These are phyloP conservation scores for Cladobotryum mycophilum DNA, from an alignment of 2,329 filamentous ascomycete genomes.

Conservation along the genomic window DNA sequence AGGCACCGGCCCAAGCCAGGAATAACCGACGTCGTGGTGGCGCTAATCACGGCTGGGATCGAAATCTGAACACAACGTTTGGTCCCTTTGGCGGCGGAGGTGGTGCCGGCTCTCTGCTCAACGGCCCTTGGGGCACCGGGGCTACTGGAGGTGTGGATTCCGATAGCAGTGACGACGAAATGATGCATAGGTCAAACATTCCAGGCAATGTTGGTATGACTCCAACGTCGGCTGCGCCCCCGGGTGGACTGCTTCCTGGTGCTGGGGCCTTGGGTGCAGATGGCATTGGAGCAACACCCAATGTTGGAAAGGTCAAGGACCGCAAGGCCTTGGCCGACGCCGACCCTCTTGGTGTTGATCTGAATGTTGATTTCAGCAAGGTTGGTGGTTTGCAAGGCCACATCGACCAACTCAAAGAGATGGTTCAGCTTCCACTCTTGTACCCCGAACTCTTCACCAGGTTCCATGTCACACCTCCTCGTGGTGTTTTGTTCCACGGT, in stretches of 20 bases:
- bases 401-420: constrained; percentile 96
- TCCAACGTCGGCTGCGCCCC: constrained; percentile 44
- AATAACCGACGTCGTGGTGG: constrained; percentile 58
- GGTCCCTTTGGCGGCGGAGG: constrained; percentile 88
- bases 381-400: constrained; percentile 89
- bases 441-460: constrained; percentile 91
- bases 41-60: constrained; percentile 60
- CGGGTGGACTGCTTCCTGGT: constrained; percentile 39
- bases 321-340: constrained; percentile 87
- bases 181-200: constrained; percentile 52
- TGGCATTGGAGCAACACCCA: constrained; percentile 53
- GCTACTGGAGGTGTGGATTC: constrained; percentile 79
- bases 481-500: constrained; percentile 93
- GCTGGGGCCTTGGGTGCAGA: constrained; percentile 36
- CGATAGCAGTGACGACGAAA: constrained; percentile 94
- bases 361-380: constrained; percentile 88
- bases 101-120: constrained; percentile 64
- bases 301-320: constrained; percentile 90
- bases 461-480: constrained; percentile 88
- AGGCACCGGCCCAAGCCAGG: constrained; percentile 62
- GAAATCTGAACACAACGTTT: constrained; percentile 79
- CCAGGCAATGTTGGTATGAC: constrained; percentile 58
- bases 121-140: constrained; percentile 66
- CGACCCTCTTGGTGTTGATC: constrained; percentile 87
- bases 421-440: constrained; percentile 89